phyloP scores from a whole-genome alignment of 352 stramenopile genomes.

The Pythium sukuiense region DNA sequence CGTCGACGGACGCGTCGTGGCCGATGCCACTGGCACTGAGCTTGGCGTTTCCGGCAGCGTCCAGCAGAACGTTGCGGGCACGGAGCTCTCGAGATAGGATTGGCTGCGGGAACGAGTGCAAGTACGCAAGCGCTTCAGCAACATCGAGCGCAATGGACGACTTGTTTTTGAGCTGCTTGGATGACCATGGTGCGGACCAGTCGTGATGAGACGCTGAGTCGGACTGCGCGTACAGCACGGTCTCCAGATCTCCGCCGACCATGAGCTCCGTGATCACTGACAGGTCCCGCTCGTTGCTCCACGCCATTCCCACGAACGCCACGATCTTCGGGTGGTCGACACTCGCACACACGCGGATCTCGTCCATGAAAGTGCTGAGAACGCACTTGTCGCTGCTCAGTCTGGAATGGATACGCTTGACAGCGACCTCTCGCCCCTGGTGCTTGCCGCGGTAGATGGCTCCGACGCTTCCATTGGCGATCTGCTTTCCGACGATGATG shows the following conservation, averaged over 20 bases:
- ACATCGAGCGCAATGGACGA: slow-evolving; percentile 8
- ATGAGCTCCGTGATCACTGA: not conserved
- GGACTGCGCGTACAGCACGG: not conserved
- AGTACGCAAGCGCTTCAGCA: slow-evolving; percentile 19
- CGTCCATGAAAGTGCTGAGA: slow-evolving; percentile 27
- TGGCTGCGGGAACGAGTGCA: slow-evolving; percentile 18
- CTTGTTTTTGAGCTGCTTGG: slow-evolving; percentile 4
- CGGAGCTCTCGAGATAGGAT: slow-evolving; percentile 20
- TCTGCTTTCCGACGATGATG: not conserved
- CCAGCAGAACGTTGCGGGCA: slow-evolving; percentile 20
- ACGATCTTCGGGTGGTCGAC: slow-evolving; percentile 3
- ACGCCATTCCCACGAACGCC: not conserved
- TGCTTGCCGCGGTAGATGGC: slow-evolving; percentile 2
- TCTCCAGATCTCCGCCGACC: not conserved
- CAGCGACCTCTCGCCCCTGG: slow-evolving; percentile 1
- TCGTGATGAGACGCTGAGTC: not conserved
- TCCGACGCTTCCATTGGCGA: slow-evolving; percentile 8
- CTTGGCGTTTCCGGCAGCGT: not conserved
- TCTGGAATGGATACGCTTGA: slow-evolving; percentile 17
- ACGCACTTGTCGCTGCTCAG: slow-evolving; percentile 18
- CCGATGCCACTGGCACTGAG: slow-evolving; percentile 19
- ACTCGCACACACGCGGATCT: slow-evolving; percentile 18
- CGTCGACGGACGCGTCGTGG: not conserved
- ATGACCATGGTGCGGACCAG: not conserved
- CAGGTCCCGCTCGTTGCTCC: not conserved